Evolutionary conservation across 768 basidiomycete species (phyloP).

Genomic region (Boletus patriciae): DNA sequence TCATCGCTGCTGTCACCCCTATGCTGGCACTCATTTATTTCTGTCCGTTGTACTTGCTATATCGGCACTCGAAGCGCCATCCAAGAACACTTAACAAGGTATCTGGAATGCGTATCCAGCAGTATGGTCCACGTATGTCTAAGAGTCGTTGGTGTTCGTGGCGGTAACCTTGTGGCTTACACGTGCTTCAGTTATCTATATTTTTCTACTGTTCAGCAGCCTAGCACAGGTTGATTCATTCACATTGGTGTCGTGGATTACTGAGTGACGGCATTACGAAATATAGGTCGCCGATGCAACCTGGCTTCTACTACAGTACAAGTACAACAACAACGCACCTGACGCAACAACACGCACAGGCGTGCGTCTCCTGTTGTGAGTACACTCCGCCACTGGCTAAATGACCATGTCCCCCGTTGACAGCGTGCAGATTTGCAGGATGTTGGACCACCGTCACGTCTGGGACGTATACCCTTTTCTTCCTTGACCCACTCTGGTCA

Average conservation of each 20-base stretch:
- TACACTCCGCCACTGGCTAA: slow-evolving; percentile 2
- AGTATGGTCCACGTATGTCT: slow-evolving; percentile 53
- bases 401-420: slow-evolving; percentile 6
- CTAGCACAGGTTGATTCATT: slow-evolving; percentile 43
- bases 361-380: slow-evolving; percentile 51
- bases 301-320: slow-evolving; percentile 61
- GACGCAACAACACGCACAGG: slow-evolving; percentile 44
- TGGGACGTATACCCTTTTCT: slow-evolving; percentile 53
- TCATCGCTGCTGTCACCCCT: slow-evolving; percentile 37
- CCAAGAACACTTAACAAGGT: slow-evolving; percentile 52
- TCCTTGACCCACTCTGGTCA: slow-evolving; percentile 60
- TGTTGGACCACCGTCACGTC: slow-evolving; percentile 62
- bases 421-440: slow-evolving; percentile 47
- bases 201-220: slow-evolving; percentile 49
- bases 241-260: not conserved
- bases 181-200: slow-evolving; percentile 44
- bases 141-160: not conserved
- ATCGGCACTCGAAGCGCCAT: slow-evolving; percentile 45
- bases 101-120: slow-evolving; percentile 45
- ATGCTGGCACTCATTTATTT: slow-evolving; percentile 47
- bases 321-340: slow-evolving; percentile 52
- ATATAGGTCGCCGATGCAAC: slow-evolving; percentile 51
- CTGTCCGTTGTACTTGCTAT: slow-evolving; percentile 49
- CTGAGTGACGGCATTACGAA: slow-evolving; percentile 2
- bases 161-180: slow-evolving; percentile 20